phyloP scores from a whole-genome alignment of 495 filamentous ascomycete species.

The Penicillium angulare region DNA sequence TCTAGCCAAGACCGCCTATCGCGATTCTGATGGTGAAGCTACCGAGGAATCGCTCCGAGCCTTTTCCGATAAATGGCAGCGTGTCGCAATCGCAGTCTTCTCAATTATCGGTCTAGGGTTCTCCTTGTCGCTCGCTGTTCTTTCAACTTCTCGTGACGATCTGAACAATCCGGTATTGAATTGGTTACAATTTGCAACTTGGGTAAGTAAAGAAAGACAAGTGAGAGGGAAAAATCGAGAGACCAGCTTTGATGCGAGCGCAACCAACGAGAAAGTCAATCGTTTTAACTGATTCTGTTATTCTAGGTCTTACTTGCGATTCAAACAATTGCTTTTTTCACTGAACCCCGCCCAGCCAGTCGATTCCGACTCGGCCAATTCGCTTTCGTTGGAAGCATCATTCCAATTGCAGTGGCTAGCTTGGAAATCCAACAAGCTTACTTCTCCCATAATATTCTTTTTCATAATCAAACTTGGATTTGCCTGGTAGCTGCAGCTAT shows the following conservation, averaged over 20 bases:
- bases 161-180: slow-evolving; percentile 14
- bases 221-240: background rate
- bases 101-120: slow-evolving; percentile 16
- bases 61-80: slow-evolving; percentile 32
- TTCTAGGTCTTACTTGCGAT: slow-evolving; percentile 26
- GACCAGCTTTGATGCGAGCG: background rate
- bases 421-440: slow-evolving; percentile 21
- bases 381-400: slow-evolving; percentile 29
- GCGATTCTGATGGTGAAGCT: slow-evolving; percentile 33
- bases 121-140: slow-evolving; percentile 23
- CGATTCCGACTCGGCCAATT: slow-evolving; percentile 30
- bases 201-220: slow-evolving; percentile 29
- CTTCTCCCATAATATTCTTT: slow-evolving; percentile 3
- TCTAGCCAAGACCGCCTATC: slow-evolving; percentile 22
- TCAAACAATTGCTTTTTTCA: slow-evolving; percentile 36
- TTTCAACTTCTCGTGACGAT: slow-evolving; percentile 11
- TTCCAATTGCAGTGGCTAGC: slow-evolving; percentile 15
- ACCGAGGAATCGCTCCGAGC: slow-evolving; percentile 26
- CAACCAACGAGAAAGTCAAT: background rate
- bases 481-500: slow-evolving; percentile 22
- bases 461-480: slow-evolving; percentile 9
- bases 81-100: slow-evolving; percentile 17
- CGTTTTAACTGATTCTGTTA: background rate
- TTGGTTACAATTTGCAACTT: slow-evolving; percentile 37
- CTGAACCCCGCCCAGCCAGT: slow-evolving; percentile 28